Evolutionary conservation across 129 eudicot species (phyloP).

Genomic region (Calendula officinalis): DNA sequence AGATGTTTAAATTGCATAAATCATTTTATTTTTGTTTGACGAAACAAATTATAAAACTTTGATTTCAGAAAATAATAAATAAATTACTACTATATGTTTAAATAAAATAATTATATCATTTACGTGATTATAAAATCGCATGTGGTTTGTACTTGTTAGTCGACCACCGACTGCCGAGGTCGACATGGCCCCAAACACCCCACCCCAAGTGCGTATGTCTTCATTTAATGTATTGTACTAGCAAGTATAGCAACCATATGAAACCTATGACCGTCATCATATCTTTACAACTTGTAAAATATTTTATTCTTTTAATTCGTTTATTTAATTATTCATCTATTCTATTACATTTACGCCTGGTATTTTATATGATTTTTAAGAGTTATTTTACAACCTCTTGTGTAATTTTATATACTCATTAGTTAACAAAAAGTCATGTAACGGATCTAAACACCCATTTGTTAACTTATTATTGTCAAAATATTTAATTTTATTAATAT

Average conservation of each 20-base stretch:
- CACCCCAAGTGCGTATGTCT: constrained; percentile 8
- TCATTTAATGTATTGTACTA: background rate
- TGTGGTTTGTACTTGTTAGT: background rate
- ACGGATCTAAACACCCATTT: no score
- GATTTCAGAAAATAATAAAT: no score
- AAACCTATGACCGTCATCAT: constrained; percentile 18
- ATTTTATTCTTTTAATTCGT: background rate
- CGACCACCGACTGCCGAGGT: background rate
- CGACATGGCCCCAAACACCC: background rate
- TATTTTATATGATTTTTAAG: background rate
- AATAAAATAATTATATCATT: no score
- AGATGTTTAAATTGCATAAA: no score
- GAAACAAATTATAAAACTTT: no score
- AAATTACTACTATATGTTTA: no score
- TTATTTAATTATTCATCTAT: no score
- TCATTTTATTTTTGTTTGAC: no score
- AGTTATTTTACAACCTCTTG: background rate
- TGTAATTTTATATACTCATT: no score
- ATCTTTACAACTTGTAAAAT: background rate
- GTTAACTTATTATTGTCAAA: no score
- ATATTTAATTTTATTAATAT: no score
- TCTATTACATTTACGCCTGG: background rate
- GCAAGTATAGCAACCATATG: background rate
- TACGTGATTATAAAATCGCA: background rate
- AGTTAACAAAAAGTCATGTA: no score